Percentiles rank a stretch among this genome's conserved stretches.
phyloP scores from a whole-genome alignment of 78 protist genomes.

The Dictyostelium intermedium region DNA sequence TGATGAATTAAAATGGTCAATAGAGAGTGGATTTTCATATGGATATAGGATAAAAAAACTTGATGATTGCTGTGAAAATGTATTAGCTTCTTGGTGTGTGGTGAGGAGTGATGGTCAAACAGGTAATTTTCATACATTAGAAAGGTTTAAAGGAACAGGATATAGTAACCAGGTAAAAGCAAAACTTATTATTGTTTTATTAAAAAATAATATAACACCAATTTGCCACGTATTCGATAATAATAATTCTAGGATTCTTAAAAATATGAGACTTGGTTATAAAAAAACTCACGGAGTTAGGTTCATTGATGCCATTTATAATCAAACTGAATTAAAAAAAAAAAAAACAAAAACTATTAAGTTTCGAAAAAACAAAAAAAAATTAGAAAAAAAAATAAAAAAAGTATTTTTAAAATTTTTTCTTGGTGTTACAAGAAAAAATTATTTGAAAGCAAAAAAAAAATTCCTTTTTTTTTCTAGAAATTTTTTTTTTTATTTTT shows the following conservation, averaged over 20 bases:
- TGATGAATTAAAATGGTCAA: background rate
- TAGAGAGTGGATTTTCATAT: background rate
- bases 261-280: background rate
- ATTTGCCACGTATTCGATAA: background rate
- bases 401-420: no score
- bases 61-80: background rate
- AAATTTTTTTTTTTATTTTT: no score
- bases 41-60: background rate
- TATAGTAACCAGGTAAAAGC: background rate
- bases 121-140: background rate
- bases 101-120: background rate
- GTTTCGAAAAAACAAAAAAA: no score
- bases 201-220: background rate
- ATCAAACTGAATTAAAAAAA: background rate
- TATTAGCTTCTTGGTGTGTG: background rate
- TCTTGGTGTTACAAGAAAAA: no score
- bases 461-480: no score
- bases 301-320: background rate
- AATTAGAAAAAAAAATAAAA: no score
- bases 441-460: no score
- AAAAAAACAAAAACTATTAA: no score
- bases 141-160: background rate
- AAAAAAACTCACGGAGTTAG: background rate
- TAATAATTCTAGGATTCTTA: background rate
- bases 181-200: background rate